Evolutionary conservation across 2,329 filamentous ascomycete species (phyloP), one percentile per base, ranked within the genome.

Genomic region (Talaromyces sp.): DNA sequence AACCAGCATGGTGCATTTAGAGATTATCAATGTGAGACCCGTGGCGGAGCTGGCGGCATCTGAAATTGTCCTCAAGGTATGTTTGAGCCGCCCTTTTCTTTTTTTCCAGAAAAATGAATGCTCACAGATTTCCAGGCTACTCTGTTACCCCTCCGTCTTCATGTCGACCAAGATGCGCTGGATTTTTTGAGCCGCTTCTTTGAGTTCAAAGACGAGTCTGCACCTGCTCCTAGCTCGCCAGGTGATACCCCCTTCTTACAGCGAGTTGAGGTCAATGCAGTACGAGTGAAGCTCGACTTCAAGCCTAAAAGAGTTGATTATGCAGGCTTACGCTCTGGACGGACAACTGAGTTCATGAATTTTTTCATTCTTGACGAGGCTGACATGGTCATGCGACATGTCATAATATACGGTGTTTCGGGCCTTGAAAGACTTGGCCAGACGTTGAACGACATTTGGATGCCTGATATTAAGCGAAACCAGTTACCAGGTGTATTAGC

Each of bases 261-360:
- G 74, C 87, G 95, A 62, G 89, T 92, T 1, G 95, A 98, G 78
- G 84, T 99, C 56, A 90, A 92, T 68, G 87, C 91, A 3, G 86
- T 99, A 27, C 88, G 88, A 2, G 85, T 99, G 64, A 93, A 90
- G 72, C 87, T 96, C 3, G 95, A 99, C 77, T 99, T 99, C 80
- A 99, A 99, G 76, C 95, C 95, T 9, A 98, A 99, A 78, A 88
- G 92, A n/a, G 92, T 99, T 19, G 94, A 99, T 76, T 99, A 99
- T 71, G 91, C 89, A 0, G 93, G 93, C 3, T 85, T 99, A 3
- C 88, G 93, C 31, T 97, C 95, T 1, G 95, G 95, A 1, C 92
- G 92, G 69, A 98, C 95, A 0, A 96, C 92, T 0, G 95, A 99
- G 76, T 96, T 99, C 73, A 98, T 98, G 93, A 99, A 99, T 76